phyloP scores from a whole-genome alignment of 2,329 filamentous ascomycete genomes.

The Claviceps paspali region DNA sequence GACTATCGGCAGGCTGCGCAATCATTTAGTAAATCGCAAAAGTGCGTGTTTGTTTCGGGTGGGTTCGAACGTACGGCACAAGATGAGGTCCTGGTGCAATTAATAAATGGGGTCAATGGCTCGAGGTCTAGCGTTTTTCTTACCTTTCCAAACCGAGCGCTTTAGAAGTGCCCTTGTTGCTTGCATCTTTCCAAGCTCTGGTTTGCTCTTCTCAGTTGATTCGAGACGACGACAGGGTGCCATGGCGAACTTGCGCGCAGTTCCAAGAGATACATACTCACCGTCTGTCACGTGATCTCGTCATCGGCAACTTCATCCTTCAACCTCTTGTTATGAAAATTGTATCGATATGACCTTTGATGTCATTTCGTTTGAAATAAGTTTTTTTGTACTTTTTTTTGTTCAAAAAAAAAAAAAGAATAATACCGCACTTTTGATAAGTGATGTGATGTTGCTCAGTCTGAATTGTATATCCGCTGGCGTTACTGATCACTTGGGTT shows the following conservation, averaged over 20 bases:
- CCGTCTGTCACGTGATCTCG: background rate
- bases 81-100: conserved; percentile 30
- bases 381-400: too few relatives aligned
- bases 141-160: conserved; percentile 84
- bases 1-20: conserved; percentile 45
- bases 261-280: too few relatives aligned
- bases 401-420: too few relatives aligned
- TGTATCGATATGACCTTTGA: too few relatives aligned
- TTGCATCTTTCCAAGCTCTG: conserved; percentile 37
- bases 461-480: too few relatives aligned
- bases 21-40: conserved; percentile 5
- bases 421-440: too few relatives aligned
- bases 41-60: background rate
- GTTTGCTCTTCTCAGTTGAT: background rate
- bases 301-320: background rate
- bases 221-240: too few relatives aligned
- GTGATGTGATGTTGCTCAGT: too few relatives aligned
- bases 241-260: too few relatives aligned
- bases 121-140: conserved; percentile 8
- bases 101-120: background rate
- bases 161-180: conserved; percentile 52
- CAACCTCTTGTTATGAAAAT: too few relatives aligned
- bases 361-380: too few relatives aligned
- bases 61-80: conserved; percentile 36
- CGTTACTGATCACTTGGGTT: too few relatives aligned